Evolutionary conservation across 2,329 filamentous ascomycete genomes (phyloP).

Genomic region (Xylaria sp.): DNA sequence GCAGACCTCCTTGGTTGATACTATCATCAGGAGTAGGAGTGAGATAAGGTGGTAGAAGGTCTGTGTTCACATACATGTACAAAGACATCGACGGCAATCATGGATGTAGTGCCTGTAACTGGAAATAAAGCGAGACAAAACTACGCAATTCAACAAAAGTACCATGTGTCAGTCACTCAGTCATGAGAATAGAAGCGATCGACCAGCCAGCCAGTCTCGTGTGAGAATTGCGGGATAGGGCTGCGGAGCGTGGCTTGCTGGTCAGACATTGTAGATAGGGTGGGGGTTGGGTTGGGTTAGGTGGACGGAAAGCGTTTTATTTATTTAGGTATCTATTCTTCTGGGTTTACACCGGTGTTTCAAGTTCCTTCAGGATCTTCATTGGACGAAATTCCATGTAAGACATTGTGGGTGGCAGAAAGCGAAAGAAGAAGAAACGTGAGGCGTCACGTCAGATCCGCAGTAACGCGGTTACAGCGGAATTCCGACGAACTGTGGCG

Average conservation of each 20-base stretch:
- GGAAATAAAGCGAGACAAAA: neutral
- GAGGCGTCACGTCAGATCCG: neutral
- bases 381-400: neutral
- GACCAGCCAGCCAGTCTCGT: neutral
- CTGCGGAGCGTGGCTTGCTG: slow-evolving; percentile 12
- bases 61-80: neutral
- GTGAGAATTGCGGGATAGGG: neutral
- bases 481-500: neutral
- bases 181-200: neutral
- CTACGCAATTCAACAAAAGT: slow-evolving; percentile 17
- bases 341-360: too few species aligned
- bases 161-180: slow-evolving; percentile 8
- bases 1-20: neutral
- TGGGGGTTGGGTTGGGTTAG: neutral
- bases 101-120: neutral
- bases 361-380: neutral
- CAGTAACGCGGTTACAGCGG: neutral
- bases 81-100: neutral
- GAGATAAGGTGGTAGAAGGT: too few species aligned
- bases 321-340: too few species aligned
- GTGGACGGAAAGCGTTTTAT: neutral
- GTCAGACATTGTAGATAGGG: neutral
- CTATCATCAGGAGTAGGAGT: neutral
- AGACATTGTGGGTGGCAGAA: neutral
- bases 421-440: neutral